Evolutionary conservation across 345 rosid species (phyloP).

Genomic region (Rubroshorea leprosula): DNA sequence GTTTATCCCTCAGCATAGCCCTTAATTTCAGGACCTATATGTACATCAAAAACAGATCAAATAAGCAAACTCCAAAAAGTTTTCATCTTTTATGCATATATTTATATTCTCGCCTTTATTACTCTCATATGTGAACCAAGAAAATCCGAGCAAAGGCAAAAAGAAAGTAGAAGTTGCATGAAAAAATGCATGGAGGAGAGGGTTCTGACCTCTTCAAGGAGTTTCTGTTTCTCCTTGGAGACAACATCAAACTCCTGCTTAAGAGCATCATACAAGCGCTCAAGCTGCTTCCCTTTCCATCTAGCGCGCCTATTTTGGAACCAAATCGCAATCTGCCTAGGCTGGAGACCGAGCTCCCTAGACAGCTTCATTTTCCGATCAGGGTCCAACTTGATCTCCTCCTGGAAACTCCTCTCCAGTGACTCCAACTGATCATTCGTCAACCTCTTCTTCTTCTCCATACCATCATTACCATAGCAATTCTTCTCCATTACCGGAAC

Average conservation of each 20-base stretch:
- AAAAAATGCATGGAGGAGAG: too few species aligned
- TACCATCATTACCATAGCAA: constrained; percentile 23
- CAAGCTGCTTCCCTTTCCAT: constrained; percentile 88
- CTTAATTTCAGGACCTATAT: constrained; percentile 51
- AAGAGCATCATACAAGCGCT: constrained; percentile 60
- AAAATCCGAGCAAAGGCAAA: constrained; percentile 2
- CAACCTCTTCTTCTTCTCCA: constrained; percentile 68
- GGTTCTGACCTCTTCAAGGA: constrained; percentile 70
- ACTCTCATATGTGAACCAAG: too few species aligned
- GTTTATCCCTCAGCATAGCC: constrained; percentile 39
- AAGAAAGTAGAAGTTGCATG: constrained; percentile 2
- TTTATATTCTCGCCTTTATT: too few species aligned
- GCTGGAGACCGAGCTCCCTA: constrained; percentile 76
- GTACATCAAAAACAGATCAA: not conserved
- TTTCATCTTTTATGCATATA: too few species aligned
- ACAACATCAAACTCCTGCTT: constrained; percentile 59
- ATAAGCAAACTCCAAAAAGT: too few species aligned
- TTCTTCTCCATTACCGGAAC: constrained; percentile 38
- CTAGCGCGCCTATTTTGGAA: constrained; percentile 85
- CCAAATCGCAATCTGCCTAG: constrained; percentile 89
- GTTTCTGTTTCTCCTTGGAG: constrained; percentile 58
- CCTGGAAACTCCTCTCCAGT: constrained; percentile 76
- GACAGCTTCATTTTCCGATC: constrained; percentile 79
- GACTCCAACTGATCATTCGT: constrained; percentile 63
- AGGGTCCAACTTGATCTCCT: constrained; percentile 76